Conservation (phyloP, 306 rosid species). For the Cucumis hystrix region DNA sequence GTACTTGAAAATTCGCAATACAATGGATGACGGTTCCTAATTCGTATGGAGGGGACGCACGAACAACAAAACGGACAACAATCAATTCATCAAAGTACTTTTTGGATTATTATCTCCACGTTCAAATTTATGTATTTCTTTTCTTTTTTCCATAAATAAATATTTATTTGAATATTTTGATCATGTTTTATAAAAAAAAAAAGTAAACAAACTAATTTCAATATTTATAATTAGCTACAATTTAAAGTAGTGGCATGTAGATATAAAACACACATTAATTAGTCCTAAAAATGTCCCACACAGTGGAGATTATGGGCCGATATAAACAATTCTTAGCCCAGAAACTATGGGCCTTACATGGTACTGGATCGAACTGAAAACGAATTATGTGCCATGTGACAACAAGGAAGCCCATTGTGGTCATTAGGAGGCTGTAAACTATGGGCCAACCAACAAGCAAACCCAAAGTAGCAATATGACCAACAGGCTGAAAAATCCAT, state of each 20-base stretch:
- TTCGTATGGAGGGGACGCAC: not conserved
- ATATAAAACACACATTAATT: too few species aligned
- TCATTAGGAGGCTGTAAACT: not conserved
- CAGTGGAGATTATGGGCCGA: not conserved
- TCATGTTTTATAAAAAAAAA: too few species aligned
- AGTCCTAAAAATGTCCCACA: too few species aligned
- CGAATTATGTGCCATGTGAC: not conserved
- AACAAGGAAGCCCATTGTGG: not conserved
- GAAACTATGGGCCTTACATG: not conserved
- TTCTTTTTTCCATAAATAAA: not conserved
- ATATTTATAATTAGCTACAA: too few species aligned
- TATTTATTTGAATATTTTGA: too few species aligned
- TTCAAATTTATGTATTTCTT: not conserved
- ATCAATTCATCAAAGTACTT: not conserved
- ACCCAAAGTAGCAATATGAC: not conserved
- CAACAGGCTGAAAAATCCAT: too few species aligned
- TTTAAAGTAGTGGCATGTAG: too few species aligned
- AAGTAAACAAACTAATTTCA: too few species aligned
- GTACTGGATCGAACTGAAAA: not conserved
- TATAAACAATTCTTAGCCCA: not conserved
- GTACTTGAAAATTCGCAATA: not conserved
- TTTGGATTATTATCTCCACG: not conserved
- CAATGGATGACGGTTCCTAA: not conserved
- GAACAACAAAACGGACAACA: not conserved
- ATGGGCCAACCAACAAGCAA: not conserved